phyloP scores from a whole-genome alignment of 108 stramenopile species.

The Skeletonema costatum region DNA sequence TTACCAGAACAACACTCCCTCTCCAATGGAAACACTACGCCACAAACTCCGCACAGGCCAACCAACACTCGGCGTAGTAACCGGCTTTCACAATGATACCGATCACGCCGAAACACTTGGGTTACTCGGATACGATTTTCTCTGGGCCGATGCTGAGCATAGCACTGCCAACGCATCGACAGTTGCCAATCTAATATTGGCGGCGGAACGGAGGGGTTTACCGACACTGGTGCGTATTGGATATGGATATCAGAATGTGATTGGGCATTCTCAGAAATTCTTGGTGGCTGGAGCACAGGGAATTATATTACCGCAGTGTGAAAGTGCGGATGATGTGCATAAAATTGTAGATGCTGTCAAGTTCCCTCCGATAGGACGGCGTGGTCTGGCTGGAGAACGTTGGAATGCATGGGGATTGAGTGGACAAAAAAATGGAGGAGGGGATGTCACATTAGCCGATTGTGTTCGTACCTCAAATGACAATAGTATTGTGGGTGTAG shows the following conservation, averaged over 20 bases:
- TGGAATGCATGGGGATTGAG: constrained; percentile 54
- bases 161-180: constrained; percentile 24
- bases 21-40: constrained; percentile 7
- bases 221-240: constrained; percentile 50
- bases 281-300: constrained; percentile 49
- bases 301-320: constrained; percentile 45
- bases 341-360: constrained; percentile 50
- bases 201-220: constrained; percentile 43
- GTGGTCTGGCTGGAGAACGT: constrained; percentile 44
- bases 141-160: constrained; percentile 53
- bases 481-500: constrained; percentile 33
- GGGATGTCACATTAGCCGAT: not conserved
- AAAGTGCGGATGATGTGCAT: constrained; percentile 33
- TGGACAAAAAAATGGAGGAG: constrained; percentile 6
- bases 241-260: constrained; percentile 52
- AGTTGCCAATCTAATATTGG: constrained; percentile 37
- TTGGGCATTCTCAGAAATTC: constrained; percentile 46
- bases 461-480: not conserved
- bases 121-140: constrained; percentile 43
- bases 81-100: constrained; percentile 45
- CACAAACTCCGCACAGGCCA: constrained; percentile 16
- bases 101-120: constrained; percentile 46
- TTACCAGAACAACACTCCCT: constrained; percentile 25
- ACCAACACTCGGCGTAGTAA: constrained; percentile 35
- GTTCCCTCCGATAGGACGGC: constrained; percentile 39